Percentiles rank a stretch among this genome's conserved stretches.
These are phyloP conservation scores for Ceratobasidium sp. DNA, from an alignment of 1,284 basidiomycete genomes.

Conservation along the genomic window DNA sequence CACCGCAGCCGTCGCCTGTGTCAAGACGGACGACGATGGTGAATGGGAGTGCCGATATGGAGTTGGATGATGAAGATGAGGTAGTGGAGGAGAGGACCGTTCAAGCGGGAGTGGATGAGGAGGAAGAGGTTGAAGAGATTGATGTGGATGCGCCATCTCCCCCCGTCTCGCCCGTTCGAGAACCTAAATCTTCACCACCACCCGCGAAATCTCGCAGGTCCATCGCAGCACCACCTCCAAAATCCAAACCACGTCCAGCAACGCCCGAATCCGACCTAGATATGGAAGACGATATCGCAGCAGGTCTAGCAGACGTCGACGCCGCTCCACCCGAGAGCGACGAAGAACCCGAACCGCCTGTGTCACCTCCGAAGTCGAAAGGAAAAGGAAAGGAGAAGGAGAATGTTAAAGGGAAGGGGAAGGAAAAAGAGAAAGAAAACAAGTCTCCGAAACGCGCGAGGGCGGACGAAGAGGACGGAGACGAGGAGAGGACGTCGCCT, in stretches of 20 bases:
- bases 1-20: conserved; percentile 1
- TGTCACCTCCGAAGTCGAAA: neutral
- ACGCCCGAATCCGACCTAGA: conserved; percentile 2
- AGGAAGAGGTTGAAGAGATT: conserved; percentile 25
- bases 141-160: conserved; percentile 14
- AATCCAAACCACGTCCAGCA: neutral
- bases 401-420: neutral
- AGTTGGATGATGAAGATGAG: conserved; percentile 38
- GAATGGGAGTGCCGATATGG: conserved; percentile 28
- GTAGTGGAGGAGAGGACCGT: conserved; percentile 15
- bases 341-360: conserved; percentile 11
- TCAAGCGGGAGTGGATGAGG: neutral
- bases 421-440: neutral
- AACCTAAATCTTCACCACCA: neutral
- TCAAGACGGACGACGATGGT: conserved; percentile 20
- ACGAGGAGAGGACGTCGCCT: neutral
- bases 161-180: neutral
- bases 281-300: conserved; percentile 43
- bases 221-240: neutral
- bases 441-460: conserved; percentile 1
- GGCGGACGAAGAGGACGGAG: conserved; percentile 12
- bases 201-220: neutral
- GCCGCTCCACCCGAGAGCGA: neutral
- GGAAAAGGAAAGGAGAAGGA: conserved; percentile 8
- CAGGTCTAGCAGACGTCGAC: conserved; percentile 33